Evolutionary conservation across 371 early-diverging fungal genomes (phyloP).

Genomic region (Mucor irregularis): DNA sequence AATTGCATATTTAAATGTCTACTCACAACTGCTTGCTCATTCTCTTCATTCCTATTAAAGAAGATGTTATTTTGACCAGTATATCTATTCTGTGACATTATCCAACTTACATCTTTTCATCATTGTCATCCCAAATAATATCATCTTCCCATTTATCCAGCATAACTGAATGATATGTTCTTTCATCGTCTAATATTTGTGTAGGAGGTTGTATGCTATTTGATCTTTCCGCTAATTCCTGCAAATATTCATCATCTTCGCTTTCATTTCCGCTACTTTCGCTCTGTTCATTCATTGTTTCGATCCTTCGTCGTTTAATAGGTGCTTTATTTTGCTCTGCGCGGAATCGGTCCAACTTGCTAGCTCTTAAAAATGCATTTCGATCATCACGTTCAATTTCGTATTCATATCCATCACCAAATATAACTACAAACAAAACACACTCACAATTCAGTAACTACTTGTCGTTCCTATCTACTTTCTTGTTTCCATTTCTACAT

Average conservation of each 20-base stretch:
- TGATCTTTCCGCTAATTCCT: conserved; percentile 10
- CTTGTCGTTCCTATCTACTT: too few relatives aligned
- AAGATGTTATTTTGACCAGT: background rate
- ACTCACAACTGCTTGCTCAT: conserved; percentile 9
- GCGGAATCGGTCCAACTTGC: conserved; percentile 29
- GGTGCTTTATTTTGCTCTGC: conserved; percentile 16
- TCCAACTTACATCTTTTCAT: conserved; percentile 1
- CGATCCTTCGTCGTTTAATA: conserved; percentile 34
- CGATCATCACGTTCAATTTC: conserved; percentile 46
- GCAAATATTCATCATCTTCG: conserved; percentile 28
- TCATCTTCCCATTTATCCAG: conserved; percentile 84
- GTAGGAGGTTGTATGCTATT: background rate
- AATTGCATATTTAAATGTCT: conserved; percentile 56
- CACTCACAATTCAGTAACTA: too few relatives aligned
- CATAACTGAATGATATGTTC: conserved; percentile 60
- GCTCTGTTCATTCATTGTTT: conserved; percentile 14
- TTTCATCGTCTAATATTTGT: conserved; percentile 26
- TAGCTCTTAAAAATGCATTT: conserved; percentile 31
- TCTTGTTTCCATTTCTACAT: background rate
- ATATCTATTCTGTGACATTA: background rate
- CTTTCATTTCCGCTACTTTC: conserved; percentile 22
- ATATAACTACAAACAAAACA: conserved; percentile 27
- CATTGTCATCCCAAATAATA: conserved; percentile 77
- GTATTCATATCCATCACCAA: conserved; percentile 48
- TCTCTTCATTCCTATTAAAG: background rate